These are phyloP conservation scores for Boletus sp. DNA, from an alignment of 768 basidiomycete genomes.

Conservation along the genomic window DNA sequence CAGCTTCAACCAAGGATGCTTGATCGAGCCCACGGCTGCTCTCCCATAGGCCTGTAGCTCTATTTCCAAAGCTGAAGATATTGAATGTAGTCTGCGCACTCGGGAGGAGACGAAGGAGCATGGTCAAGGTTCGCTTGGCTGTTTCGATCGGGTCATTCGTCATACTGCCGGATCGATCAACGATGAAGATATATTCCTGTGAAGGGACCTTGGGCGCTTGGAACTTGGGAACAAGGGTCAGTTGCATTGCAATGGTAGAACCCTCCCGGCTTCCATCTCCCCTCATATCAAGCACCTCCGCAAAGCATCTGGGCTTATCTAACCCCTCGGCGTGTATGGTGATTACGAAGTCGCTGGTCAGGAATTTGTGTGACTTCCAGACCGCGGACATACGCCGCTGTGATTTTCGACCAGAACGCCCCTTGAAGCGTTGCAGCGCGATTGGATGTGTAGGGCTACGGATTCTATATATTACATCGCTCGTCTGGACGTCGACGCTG, in stretches of 20 bases:
- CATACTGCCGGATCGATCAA: constrained; percentile 64
- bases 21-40: constrained; percentile 33
- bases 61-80: constrained; percentile 51
- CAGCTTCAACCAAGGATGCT: constrained; percentile 35
- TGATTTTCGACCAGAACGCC: constrained; percentile 35
- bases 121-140: constrained; percentile 45
- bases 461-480: constrained; percentile 40
- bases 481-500: constrained; percentile 47
- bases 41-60: constrained; percentile 34
- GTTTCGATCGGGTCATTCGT: constrained; percentile 36
- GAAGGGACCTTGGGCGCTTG: constrained; percentile 38
- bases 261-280: background rate
- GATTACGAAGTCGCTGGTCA: constrained; percentile 52
- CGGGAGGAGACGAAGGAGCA: constrained; percentile 52
- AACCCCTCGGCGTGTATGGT: constrained; percentile 47
- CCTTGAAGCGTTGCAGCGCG: constrained; percentile 33
- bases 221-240: constrained; percentile 56
- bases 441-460: constrained; percentile 47
- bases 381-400: constrained; percentile 40
- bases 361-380: constrained; percentile 41
- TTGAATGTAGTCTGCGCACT: constrained; percentile 47
- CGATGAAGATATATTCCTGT: constrained; percentile 61
- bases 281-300: constrained; percentile 37
- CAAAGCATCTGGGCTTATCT: constrained; percentile 57
- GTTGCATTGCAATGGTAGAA: constrained; percentile 47